Percentiles rank a stretch among this genome's conserved stretches.
phyloP scores from a whole-genome alignment of 1,284 basidiomycete species.

The Puccinia coronata region DNA sequence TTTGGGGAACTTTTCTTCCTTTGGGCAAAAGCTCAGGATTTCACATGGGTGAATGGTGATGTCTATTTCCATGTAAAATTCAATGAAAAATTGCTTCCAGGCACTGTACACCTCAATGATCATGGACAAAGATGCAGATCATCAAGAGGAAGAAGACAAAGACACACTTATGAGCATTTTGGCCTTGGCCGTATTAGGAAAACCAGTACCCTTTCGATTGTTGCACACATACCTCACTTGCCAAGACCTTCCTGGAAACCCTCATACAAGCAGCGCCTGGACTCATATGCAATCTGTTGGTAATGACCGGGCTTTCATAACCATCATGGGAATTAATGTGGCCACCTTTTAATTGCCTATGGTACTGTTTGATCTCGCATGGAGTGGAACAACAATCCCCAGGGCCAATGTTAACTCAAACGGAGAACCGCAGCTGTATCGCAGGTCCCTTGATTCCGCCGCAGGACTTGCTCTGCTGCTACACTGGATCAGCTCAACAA shows the following conservation, averaged over 20 bases:
- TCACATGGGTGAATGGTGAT: too few relatives aligned
- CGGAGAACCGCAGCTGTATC: neutral
- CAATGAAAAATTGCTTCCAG: too few relatives aligned
- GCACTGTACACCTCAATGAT: too few relatives aligned
- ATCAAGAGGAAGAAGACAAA: too few relatives aligned
- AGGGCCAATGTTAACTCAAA: neutral
- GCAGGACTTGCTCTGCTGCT: neutral
- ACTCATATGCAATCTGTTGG: neutral
- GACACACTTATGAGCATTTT: too few relatives aligned
- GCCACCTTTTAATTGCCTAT: neutral
- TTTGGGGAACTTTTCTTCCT: too few relatives aligned
- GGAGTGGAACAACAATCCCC: neutral
- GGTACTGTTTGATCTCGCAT: neutral
- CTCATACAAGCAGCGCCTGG: neutral
- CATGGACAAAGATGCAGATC: too few relatives aligned
- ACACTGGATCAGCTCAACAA: slow-evolving; percentile 1
- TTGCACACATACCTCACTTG: neutral
- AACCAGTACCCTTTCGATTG: neutral
- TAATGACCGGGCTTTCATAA: neutral
- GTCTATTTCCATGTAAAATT: too few relatives aligned
- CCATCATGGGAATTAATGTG: neutral
- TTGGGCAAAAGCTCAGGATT: too few relatives aligned
- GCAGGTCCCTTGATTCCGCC: neutral
- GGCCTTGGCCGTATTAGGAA: too few relatives aligned
- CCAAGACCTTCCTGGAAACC: neutral